Conservation (phyloP, 352 stramenopile genomes). For the Globisporangium lucens region DNA sequence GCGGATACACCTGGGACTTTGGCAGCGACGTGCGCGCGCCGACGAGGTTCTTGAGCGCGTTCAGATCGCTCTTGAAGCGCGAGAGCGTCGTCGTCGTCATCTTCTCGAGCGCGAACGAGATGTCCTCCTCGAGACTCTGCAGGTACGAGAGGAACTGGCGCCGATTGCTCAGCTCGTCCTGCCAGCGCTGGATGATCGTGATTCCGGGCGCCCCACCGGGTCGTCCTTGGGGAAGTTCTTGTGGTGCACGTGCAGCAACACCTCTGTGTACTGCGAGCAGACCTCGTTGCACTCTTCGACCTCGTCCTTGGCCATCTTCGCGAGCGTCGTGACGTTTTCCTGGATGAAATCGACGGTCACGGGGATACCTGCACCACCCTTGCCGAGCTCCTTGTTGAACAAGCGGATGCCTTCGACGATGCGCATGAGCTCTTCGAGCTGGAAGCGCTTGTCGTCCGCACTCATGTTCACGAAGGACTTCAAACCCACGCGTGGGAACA, state of each 20-base stretch:
- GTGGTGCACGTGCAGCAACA: constrained; percentile 75
- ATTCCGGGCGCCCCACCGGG: constrained; percentile 12
- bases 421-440: constrained; percentile 88
- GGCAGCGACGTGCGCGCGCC: constrained; percentile 83
- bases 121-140: constrained; percentile 91
- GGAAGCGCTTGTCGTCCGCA: constrained; percentile 87
- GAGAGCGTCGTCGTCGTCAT: constrained; percentile 59
- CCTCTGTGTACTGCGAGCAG: constrained; percentile 79
- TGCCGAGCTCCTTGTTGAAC: constrained; percentile 91
- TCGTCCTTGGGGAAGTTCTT: constrained; percentile 22
- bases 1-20: constrained; percentile 93
- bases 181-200: constrained; percentile 76
- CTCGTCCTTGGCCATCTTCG: constrained; percentile 51
- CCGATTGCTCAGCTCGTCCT: constrained; percentile 91
- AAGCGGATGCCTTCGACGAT: constrained; percentile 93
- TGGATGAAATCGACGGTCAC: constrained; percentile 59
- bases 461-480: constrained; percentile 92
- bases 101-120: constrained; percentile 79
- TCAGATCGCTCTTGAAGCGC: constrained; percentile 68
- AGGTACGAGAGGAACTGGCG: constrained; percentile 91
- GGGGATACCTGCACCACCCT: constrained; percentile 80
- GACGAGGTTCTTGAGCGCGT: constrained; percentile 78
- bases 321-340: constrained; percentile 42
- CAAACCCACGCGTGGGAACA: constrained; percentile 92
- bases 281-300: constrained; percentile 63